Percentiles rank a stretch among this genome's conserved stretches.
Conservation (phyloP, 371 early-diverging fungal species). For the Modicella reniformis region DNA sequence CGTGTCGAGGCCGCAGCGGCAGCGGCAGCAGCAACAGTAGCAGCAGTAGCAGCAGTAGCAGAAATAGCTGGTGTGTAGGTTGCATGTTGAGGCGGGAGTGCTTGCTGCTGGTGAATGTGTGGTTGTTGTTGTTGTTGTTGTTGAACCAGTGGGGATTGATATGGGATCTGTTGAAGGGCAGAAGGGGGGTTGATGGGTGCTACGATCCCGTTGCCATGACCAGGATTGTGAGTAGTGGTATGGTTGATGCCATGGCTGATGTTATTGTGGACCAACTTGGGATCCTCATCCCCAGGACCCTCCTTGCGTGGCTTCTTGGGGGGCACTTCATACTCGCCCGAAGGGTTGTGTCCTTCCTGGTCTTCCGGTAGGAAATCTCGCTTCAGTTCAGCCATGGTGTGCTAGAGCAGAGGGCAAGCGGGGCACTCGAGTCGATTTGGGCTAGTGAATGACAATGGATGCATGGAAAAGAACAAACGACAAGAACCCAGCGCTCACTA, state of each 20-base stretch:
- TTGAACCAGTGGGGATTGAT: slow-evolving; percentile 2
- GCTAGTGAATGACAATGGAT: slow-evolving; percentile 2
- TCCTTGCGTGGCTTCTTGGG: slow-evolving; percentile 17
- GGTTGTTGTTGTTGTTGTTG: slow-evolving; percentile 12
- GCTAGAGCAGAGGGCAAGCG: background rate
- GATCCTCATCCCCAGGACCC: slow-evolving; percentile 1
- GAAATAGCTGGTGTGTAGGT: background rate
- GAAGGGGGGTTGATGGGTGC: background rate
- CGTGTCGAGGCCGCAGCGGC: slow-evolving; percentile 55
- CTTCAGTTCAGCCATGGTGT: slow-evolving; percentile 43
- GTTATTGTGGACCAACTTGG: background rate
- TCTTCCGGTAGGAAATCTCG: slow-evolving; percentile 42
- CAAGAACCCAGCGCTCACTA: background rate
- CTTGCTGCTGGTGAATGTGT: background rate
- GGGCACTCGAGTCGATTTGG: background rate
- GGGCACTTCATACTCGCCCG: slow-evolving; percentile 13
- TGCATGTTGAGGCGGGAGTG: background rate
- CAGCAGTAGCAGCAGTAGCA: background rate
- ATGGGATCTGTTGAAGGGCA: background rate
- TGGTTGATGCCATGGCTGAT: slow-evolving; percentile 1
- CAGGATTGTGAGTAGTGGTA: background rate
- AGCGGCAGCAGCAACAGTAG: slow-evolving; percentile 26
- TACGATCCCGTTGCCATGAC: slow-evolving; percentile 1
- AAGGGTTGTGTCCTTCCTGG: slow-evolving; percentile 32
- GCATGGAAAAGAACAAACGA: background rate